These are phyloP conservation scores for Ceratobasidium sp. DNA, from an alignment of 1,284 basidiomycete genomes.

Conservation along the genomic window DNA sequence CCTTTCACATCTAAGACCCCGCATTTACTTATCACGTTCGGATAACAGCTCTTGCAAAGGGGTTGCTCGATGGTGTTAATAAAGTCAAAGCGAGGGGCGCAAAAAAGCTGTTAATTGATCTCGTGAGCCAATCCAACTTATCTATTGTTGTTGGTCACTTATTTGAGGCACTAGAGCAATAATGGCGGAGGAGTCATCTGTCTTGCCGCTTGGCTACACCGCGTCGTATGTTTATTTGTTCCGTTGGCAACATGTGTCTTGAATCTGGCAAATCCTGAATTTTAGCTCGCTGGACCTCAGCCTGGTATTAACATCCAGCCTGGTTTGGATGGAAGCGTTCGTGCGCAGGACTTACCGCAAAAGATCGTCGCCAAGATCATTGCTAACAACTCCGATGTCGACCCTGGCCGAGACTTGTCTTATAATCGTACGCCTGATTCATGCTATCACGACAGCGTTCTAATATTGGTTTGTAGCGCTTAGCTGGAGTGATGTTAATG, in stretches of 20 bases:
- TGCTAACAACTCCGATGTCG: not conserved
- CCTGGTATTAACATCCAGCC: constrained; percentile 16
- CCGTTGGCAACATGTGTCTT: no score
- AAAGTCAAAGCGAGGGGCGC: constrained; percentile 63
- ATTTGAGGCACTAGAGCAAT: constrained; percentile 58
- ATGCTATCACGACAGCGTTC: not conserved
- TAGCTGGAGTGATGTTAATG: not conserved
- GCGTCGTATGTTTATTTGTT: not conserved
- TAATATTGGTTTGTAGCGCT: not conserved
- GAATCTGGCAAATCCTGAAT: not conserved
- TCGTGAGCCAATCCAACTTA: constrained; percentile 55
- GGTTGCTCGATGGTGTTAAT: constrained; percentile 62
- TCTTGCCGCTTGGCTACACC: constrained; percentile 33
- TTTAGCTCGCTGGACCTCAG: constrained; percentile 38
- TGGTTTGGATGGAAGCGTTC: constrained; percentile 29
- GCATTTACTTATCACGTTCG: not conserved
- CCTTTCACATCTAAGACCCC: no score
- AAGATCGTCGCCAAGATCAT: constrained; percentile 27
- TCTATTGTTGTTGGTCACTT: not conserved
- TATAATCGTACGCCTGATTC: constrained; percentile 13
- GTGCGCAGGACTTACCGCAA: constrained; percentile 18
- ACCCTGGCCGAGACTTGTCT: not conserved
- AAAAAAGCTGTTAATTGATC: constrained; percentile 67
- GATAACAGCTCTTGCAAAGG: constrained; percentile 49
- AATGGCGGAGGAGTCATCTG: constrained; percentile 63